These are phyloP conservation scores for Coemansia erecta DNA, from an alignment of 192 early-diverging fungal species.

Conservation along the genomic window DNA sequence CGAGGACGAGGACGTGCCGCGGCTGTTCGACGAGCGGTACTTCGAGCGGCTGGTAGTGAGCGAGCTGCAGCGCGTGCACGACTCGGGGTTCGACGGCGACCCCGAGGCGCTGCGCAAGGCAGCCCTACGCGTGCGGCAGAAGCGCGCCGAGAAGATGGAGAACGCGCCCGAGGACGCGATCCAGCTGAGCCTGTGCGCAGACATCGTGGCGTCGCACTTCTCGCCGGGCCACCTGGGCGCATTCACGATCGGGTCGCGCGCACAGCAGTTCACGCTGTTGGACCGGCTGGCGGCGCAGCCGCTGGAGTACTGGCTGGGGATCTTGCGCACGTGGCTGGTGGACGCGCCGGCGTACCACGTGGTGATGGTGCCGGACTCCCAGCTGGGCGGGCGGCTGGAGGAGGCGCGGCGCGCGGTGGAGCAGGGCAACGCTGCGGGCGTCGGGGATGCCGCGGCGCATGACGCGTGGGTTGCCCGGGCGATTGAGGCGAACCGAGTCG, in stretches of 20 bases:
- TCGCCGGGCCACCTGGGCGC: slow-evolving; percentile 6
- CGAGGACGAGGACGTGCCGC: slow-evolving; percentile 36
- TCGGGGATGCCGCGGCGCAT: slow-evolving; percentile 34
- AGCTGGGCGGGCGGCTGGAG: slow-evolving; percentile 23
- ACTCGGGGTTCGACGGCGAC: slow-evolving; percentile 40
- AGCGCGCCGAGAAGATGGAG: slow-evolving; percentile 31
- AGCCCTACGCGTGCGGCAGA: slow-evolving; percentile 21
- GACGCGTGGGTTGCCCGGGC: slow-evolving; percentile 53
- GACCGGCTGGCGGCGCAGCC: slow-evolving; percentile 24
- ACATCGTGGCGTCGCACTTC: slow-evolving; percentile 47
- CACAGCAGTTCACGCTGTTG: slow-evolving; percentile 31
- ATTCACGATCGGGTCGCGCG: slow-evolving; percentile 23
- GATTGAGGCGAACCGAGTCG: slow-evolving; percentile 22
- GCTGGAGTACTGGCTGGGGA: slow-evolving; percentile 32
- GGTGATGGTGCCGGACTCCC: slow-evolving; percentile 27
- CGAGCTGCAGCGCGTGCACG: slow-evolving; percentile 56
- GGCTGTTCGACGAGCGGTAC: slow-evolving; percentile 63
- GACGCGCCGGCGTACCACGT: slow-evolving; percentile 26
- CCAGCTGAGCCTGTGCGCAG: slow-evolving; percentile 17
- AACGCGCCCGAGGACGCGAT: slow-evolving; percentile 24
- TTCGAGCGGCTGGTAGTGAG: slow-evolving; percentile 58
- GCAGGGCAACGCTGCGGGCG: slow-evolving; percentile 13
- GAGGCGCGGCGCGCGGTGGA: slow-evolving; percentile 26
- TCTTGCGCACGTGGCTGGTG: slow-evolving; percentile 42
- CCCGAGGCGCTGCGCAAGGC: slow-evolving; percentile 22